Percentiles rank a stretch among this genome's conserved stretches.
phyloP scores from a whole-genome alignment of 176 grass and related monocot genomes.

The Bolboschoenus planiculmis region DNA sequence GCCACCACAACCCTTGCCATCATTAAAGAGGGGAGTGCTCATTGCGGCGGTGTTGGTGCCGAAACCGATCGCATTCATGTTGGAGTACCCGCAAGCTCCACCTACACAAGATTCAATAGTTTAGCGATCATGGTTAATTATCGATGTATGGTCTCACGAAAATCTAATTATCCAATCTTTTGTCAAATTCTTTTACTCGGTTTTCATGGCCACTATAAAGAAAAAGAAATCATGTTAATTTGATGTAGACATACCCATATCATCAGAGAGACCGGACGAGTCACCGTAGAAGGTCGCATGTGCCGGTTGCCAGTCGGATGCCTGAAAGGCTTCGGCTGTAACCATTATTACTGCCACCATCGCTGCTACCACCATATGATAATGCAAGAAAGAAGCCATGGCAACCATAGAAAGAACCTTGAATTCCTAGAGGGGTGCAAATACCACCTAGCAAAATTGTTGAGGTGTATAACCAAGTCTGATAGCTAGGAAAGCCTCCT shows the following conservation, averaged over 20 bases:
- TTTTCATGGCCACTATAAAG: neutral
- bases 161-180: neutral
- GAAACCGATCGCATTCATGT: slow-evolving; percentile 14
- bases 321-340: neutral
- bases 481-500: neutral
- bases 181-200: neutral
- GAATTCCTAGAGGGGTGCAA: neutral
- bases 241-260: slow-evolving; percentile 36
- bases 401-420: neutral
- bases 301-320: slow-evolving; percentile 18
- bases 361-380: neutral
- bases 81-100: slow-evolving; percentile 34
- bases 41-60: slow-evolving; percentile 23
- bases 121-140: neutral
- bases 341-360: neutral
- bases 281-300: slow-evolving; percentile 78
- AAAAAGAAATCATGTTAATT: neutral
- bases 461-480: neutral
- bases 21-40: slow-evolving; percentile 30
- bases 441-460: neutral
- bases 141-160: neutral
- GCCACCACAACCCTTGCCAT: slow-evolving; percentile 20
- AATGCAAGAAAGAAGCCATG: slow-evolving; percentile 20
- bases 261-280: slow-evolving; percentile 18
- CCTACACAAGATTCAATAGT: slow-evolving; percentile 12